Evolutionary conservation across 2,329 filamentous ascomycete species (phyloP), one percentile per base, ranked within the genome.

Genomic region (Dothideomycetidae sp.): DNA sequence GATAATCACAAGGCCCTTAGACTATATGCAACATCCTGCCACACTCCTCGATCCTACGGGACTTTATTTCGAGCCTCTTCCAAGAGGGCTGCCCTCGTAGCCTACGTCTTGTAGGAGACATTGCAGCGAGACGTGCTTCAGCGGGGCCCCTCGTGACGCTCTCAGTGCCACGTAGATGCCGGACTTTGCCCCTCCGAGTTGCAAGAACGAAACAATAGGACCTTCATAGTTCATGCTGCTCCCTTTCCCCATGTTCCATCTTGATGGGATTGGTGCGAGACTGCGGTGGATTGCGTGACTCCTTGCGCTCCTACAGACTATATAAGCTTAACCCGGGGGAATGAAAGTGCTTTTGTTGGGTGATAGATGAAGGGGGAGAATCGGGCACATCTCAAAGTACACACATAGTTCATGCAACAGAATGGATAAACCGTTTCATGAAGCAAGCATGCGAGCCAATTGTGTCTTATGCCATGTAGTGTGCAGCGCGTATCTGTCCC

Each of bases 401-500:
- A n/a, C n/a, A n/a, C n/a, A n/a, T n/a, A n/a, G n/a, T n/a, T n/a
- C n/a, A n/a, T n/a, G n/a, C n/a, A n/a, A n/a, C n/a, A n/a, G n/a
- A n/a, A n/a, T n/a, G n/a, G n/a, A n/a, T n/a, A n/a, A n/a, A n/a
- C n/a, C n/a, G n/a, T n/a, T n/a, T n/a, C n/a, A n/a, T n/a, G n/a
- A n/a, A n/a, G n/a, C n/a, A n/a, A n/a, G n/a, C n/a, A n/a, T n/a
- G n/a, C n/a, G n/a, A n/a, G n/a, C n/a, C n/a, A n/a, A n/a, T n/a
- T n/a, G n/a, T n/a, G n/a, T n/a, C n/a, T n/a, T n/a, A n/a, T n/a
- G n/a, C n/a, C n/a, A n/a, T n/a, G n/a, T n/a, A n/a, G 12, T 38
- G 36, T 38, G 26, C 23, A 29, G 31, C 15, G 36, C 15, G 36
- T 38, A 38, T 38, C 36, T 38, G 36, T 38, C 18, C 36, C 36